Evolutionary conservation across 225 moss, liverwort and hornwort species (phyloP).

Genomic region (Asterella californica): DNA sequence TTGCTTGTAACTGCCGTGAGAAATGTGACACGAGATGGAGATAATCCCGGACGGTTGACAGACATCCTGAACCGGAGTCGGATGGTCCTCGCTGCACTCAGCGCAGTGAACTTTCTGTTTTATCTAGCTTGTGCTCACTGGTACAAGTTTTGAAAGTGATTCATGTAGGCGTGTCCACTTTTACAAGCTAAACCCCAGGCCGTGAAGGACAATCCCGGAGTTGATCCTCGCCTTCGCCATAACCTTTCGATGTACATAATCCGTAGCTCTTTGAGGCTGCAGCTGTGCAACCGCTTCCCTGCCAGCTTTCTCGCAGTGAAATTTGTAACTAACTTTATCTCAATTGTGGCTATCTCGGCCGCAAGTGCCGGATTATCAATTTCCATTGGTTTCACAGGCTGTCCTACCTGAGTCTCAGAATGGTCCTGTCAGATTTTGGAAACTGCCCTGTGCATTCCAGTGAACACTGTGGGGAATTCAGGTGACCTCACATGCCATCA

Average conservation of each 20-base stretch:
- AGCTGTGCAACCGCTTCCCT: not conserved
- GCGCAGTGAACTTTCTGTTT: slow-evolving; percentile 49
- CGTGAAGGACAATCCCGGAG: slow-evolving; percentile 4
- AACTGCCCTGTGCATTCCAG: too few relatives aligned
- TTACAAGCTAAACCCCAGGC: not conserved
- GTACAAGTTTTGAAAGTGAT: slow-evolving; percentile 48
- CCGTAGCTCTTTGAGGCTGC: not conserved
- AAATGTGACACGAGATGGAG: slow-evolving; percentile 25
- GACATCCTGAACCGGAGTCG: slow-evolving; percentile 27
- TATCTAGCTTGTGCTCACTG: slow-evolving; percentile 54
- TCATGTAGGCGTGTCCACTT: slow-evolving; percentile 4
- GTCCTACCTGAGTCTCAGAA: too few relatives aligned
- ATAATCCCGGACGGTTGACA: slow-evolving; percentile 49
- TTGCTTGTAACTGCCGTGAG: slow-evolving; percentile 46
- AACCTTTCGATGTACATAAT: not conserved
- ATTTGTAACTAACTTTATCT: not conserved
- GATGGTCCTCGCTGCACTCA: slow-evolving; percentile 45
- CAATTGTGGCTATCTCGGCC: not conserved
- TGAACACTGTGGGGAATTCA: too few relatives aligned
- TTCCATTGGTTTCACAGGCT: too few relatives aligned
- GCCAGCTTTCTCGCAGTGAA: not conserved
- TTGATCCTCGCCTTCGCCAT: not conserved
- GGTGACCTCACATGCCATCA: too few relatives aligned
- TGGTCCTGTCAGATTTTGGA: too few relatives aligned
- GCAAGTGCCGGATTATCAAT: not conserved